Percentiles rank a stretch among this genome's conserved stretches.
Conservation (phyloP, 768 basidiomycete species). For the Inosperma sp. region DNA sequence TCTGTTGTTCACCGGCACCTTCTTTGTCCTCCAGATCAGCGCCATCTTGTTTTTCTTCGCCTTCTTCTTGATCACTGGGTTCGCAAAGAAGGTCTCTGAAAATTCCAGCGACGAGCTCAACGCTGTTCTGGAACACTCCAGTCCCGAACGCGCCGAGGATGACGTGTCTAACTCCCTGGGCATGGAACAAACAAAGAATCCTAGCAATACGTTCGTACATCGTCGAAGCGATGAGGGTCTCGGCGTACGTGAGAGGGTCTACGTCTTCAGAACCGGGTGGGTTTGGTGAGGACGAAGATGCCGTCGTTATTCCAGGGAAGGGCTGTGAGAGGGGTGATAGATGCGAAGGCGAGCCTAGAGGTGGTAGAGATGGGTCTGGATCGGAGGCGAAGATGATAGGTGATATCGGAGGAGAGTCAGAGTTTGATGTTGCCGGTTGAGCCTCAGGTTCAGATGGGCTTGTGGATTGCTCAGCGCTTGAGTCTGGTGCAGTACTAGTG, state of each 20-base stretch:
- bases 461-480: not conserved
- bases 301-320: not conserved
- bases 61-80: conserved; percentile 35
- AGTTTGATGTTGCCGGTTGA: not conserved
- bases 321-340: not conserved
- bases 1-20: not conserved
- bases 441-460: not conserved
- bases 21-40: not conserved
- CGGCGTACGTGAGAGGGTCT: conserved; percentile 14
- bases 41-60: not conserved
- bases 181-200: conserved; percentile 61
- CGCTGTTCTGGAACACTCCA: conserved; percentile 67
- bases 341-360: not conserved
- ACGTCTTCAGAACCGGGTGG: not conserved
- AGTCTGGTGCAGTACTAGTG: no score
- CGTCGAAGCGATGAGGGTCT: conserved; percentile 39
- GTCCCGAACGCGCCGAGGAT: conserved; percentile 77
- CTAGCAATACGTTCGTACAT: conserved; percentile 74
- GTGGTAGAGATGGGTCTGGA: conserved; percentile 7
- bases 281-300: conserved; percentile 4
- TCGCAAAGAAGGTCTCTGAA: conserved; percentile 59
- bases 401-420: conserved; percentile 4
- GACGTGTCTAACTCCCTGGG: conserved; percentile 51
- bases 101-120: conserved; percentile 51
- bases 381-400: conserved; percentile 12